Conservation (phyloP, 345 rosid species). For the Corymbia maculata region DNA sequence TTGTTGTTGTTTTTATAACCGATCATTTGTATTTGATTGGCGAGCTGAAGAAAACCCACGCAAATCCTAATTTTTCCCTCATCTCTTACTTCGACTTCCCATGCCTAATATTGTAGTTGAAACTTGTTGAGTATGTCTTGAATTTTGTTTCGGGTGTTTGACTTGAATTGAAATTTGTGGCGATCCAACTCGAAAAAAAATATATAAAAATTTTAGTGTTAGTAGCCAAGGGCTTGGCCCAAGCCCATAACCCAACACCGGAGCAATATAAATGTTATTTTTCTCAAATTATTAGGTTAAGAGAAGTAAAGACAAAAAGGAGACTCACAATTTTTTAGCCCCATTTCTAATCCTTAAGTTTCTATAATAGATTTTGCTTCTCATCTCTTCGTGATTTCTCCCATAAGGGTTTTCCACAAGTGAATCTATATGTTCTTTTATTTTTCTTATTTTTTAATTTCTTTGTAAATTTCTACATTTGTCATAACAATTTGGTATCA, state of each 20-base stretch:
- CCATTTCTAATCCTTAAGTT: neutral
- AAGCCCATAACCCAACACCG: neutral
- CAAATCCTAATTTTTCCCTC: neutral
- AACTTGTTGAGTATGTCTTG: neutral
- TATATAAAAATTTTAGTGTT: neutral
- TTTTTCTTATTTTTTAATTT: neutral
- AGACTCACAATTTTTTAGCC: neutral
- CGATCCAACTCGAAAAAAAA: neutral
- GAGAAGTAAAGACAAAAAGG: neutral
- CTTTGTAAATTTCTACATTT: rapidly evolving
- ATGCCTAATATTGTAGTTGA: neutral
- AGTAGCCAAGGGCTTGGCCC: neutral
- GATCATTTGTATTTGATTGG: neutral
- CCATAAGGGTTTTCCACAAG: neutral
- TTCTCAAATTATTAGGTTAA: neutral
- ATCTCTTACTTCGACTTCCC: neutral
- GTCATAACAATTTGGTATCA: neutral
- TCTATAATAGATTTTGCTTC: neutral
- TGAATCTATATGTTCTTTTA: neutral
- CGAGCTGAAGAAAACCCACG: neutral
- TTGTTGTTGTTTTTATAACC: neutral
- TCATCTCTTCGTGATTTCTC: neutral
- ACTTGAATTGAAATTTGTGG: neutral
- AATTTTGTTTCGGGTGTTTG: neutral
- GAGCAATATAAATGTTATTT: neutral